Conservation (phyloP, 1,284 basidiomycete genomes). For the Lentinula novae-zelandiae region DNA sequence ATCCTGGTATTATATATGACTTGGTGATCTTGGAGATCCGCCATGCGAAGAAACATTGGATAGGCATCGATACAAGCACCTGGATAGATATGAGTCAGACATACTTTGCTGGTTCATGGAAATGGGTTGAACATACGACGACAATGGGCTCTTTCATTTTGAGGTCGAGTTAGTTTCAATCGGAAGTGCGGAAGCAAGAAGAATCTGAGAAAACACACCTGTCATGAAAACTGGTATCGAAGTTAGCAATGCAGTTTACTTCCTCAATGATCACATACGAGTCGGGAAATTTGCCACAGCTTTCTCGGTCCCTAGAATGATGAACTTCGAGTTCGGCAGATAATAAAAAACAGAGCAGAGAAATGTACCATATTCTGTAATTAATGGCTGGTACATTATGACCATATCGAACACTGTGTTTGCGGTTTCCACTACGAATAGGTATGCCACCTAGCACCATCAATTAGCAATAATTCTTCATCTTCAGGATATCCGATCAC, state of each 20-base stretch:
- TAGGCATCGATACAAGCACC: constrained; percentile 46
- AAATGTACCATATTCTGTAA: constrained; percentile 34
- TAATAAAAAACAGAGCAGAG: not conserved
- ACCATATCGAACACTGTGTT: constrained; percentile 40
- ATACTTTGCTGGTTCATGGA: not conserved
- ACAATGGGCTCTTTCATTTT: constrained; percentile 26
- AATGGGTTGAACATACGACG: constrained; percentile 23
- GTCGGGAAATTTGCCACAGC: constrained; percentile 16
- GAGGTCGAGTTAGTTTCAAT: not conserved
- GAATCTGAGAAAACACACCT: constrained; percentile 25
- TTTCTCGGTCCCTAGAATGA: constrained; percentile 19
- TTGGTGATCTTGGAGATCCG: constrained; percentile 41
- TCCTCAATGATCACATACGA: not conserved
- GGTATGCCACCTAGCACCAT: constrained; percentile 32
- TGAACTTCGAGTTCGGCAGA: not conserved
- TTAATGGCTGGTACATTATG: constrained; percentile 44
- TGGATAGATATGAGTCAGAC: constrained; percentile 15
- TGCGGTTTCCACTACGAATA: constrained; percentile 38
- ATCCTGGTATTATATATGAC: constrained; percentile 30
- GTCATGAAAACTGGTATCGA: constrained; percentile 8
- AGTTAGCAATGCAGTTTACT: not conserved
- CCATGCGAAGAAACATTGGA: constrained; percentile 53
- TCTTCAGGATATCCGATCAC: constrained; percentile 23
- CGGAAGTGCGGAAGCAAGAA: not conserved
- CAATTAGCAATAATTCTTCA: not conserved